Evolutionary conservation across 2,329 filamentous ascomycete species (phyloP), one percentile per base, ranked within the genome.

Genomic region (Bipolaris victoriae): DNA sequence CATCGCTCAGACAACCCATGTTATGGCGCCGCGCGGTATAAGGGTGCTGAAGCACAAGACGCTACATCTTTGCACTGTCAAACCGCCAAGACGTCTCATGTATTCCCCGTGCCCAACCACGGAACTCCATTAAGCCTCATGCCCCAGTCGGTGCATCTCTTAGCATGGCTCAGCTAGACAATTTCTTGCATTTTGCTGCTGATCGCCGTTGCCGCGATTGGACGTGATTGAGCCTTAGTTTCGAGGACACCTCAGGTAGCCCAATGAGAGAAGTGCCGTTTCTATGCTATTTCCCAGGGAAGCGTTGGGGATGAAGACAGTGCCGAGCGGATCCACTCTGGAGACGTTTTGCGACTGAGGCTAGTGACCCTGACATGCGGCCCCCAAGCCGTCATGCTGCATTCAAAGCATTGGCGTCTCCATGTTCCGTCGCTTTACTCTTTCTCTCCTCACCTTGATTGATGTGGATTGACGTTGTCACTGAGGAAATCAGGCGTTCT

Each of bases 391-490:
- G 62, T 57, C 64, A 61, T 52, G 50, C 58, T 48, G 52, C 62
- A 66, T 67, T 65, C 65, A 75, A 69, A 75, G 68, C 43, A 63
- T 69, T 70, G 62, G 65, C 63, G 61, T 64, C 53, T 63, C 71
- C 67, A 61, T 65, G 59, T 61, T 64, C 58, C 47, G 53, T 49
- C 61, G 54, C 55, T 60, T 64, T 55, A 52, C 64, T 60, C 55
- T 61, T 55, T 35, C 54, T 57, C 58, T 54, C 54, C 57, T 61
- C 56, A 55, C 65, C 54, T 61, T 43, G 55, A 31, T 60, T 63
- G 61, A 54, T 60, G 58, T 52, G 61, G 57, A 51, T 54, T 55
- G 33, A 45, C 39, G 20, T 57, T 52, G 40, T 40, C 11, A 26
- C 26, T 41, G 44, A 52, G 46, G 47, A 64, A 57, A 60, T 62